Conservation (phyloP, 176 grass and related monocot species). For the Musa schizocarpa region DNA sequence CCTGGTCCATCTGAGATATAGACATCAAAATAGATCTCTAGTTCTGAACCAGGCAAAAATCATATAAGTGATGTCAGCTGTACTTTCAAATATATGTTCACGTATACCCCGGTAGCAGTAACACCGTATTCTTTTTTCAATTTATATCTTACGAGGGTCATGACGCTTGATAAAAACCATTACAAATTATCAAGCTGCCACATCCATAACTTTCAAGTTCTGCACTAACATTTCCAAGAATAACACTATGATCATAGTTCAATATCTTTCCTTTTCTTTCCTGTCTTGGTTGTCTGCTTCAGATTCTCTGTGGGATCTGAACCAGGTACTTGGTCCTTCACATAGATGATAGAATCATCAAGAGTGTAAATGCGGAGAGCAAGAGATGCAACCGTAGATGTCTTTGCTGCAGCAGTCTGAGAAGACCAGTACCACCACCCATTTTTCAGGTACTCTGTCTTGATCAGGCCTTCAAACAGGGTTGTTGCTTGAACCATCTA, state of each 20-base stretch:
- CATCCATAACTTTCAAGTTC: neutral
- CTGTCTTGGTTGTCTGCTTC: conserved; percentile 24
- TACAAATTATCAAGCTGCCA: neutral
- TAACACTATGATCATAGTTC: conserved; percentile 20
- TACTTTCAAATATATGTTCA: neutral
- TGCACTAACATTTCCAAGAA: neutral
- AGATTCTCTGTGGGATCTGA: conserved; percentile 4
- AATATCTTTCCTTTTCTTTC: conserved; percentile 42
- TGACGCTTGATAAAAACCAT: neutral
- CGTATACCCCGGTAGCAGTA: neutral
- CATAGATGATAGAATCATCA: conserved; percentile 69
- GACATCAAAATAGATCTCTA: neutral
- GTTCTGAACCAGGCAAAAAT: neutral
- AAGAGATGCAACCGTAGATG: conserved; percentile 68
- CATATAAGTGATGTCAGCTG: neutral
- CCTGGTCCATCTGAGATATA: neutral
- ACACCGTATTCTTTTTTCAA: neutral
- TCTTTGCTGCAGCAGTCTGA: conserved; percentile 73
- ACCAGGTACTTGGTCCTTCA: conserved; percentile 36
- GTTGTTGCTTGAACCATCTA: conserved; percentile 77
- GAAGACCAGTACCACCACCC: conserved; percentile 98
- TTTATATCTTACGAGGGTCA: neutral
- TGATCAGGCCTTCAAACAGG: conserved; percentile 71
- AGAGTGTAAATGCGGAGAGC: conserved; percentile 79
- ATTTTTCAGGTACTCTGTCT: conserved; percentile 69